Evolutionary conservation across 148 eudicot genomes (phyloP), one percentile per base, ranked within the genome.

Genomic region (Vaccinium corymbosum): DNA sequence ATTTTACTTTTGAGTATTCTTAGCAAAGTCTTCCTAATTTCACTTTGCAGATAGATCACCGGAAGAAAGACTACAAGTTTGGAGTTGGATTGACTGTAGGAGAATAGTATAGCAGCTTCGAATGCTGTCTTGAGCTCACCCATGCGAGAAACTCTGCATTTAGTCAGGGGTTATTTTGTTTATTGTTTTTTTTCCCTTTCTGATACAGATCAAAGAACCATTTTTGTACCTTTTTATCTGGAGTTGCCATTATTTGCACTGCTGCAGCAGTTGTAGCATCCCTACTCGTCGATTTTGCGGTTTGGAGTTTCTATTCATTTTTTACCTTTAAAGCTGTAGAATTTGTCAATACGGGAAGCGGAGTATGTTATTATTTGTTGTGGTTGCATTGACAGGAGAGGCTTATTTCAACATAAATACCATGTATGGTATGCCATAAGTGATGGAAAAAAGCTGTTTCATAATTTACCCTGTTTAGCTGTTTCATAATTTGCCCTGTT

Each of bases 61-160:
- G 64, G 82, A 85, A 85, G 86, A 88, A 86, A 20, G 90, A 88
- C 64, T 85, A 88, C 88, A 88, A 88, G 70, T 88, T 86, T 29
- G 90, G 90, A 32, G 74, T 88, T 55, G 88, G 90, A 9, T 76
- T 88, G 85, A 86, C 88, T 7, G 85, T 88, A 7, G 90, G 88
- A 61, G 88, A 86, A 87, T 88, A 84, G 66, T n/a, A 35, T 38
- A 71, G 56, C 50, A 59, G 51, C 51, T 51, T 84, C n/a, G 68
- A 35, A 6, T 74, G 78, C 84, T 72, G 80, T 82, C 76, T 22
- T 68, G 35, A 68, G 62, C 77, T 70, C 76, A 4, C 9, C 42
- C 59, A 7, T 50, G 83, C 83, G 10, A 81, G 57, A 38, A 80
- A 48, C 83, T 64, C 59, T 27, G 61, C 62, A 51, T 50, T 52